A percentile compares a stretch with the other conserved stretches of the same genome.
These are phyloP conservation scores for Sutorius australiensis DNA, from an alignment of 768 basidiomycete genomes.

Conservation along the genomic window DNA sequence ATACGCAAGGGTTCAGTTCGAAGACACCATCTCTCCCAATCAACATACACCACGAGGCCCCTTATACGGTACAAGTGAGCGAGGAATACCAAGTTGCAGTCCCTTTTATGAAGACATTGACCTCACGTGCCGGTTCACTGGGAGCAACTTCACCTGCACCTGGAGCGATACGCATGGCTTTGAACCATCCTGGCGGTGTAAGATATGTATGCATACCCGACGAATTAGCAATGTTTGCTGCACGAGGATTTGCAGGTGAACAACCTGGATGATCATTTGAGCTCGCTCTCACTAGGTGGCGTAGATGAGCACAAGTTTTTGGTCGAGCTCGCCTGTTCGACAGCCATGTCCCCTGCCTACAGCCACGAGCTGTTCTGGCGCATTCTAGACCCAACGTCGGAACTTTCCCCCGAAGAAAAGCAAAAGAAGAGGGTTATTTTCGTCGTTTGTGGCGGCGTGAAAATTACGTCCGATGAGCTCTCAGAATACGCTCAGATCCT, in stretches of 20 bases:
- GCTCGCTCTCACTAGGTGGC: background rate
- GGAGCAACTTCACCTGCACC: slow-evolving; percentile 66
- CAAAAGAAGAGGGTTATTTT: slow-evolving; percentile 18
- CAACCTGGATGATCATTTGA: background rate
- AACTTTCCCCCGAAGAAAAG: slow-evolving; percentile 22
- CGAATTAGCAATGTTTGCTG: slow-evolving; percentile 63
- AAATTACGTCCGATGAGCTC: slow-evolving; percentile 54
- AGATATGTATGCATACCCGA: slow-evolving; percentile 62
- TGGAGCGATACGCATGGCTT: slow-evolving; percentile 59
- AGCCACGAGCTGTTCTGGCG: slow-evolving; percentile 50
- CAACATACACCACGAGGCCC: slow-evolving; percentile 25
- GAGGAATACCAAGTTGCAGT: slow-evolving; percentile 45
- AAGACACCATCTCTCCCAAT: slow-evolving; percentile 32
- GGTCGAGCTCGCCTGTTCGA: slow-evolving; percentile 71
- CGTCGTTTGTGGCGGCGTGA: slow-evolving; percentile 48
- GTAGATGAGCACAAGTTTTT: slow-evolving; percentile 73
- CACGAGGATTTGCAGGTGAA: slow-evolving; percentile 56
- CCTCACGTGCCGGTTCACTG: slow-evolving; percentile 65
- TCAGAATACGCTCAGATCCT: slow-evolving; percentile 43
- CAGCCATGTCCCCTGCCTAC: slow-evolving; percentile 67
- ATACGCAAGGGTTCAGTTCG: slow-evolving; percentile 34
- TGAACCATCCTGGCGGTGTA: slow-evolving; percentile 55
- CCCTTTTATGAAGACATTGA: slow-evolving; percentile 54
- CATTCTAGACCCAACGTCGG: slow-evolving; percentile 21
- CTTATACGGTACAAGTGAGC: slow-evolving; percentile 43